Evolutionary conservation across 495 filamentous ascomycete genomes (phyloP), one percentile per base, ranked within the genome.

Genomic region (Clavariopsis aquatica): DNA sequence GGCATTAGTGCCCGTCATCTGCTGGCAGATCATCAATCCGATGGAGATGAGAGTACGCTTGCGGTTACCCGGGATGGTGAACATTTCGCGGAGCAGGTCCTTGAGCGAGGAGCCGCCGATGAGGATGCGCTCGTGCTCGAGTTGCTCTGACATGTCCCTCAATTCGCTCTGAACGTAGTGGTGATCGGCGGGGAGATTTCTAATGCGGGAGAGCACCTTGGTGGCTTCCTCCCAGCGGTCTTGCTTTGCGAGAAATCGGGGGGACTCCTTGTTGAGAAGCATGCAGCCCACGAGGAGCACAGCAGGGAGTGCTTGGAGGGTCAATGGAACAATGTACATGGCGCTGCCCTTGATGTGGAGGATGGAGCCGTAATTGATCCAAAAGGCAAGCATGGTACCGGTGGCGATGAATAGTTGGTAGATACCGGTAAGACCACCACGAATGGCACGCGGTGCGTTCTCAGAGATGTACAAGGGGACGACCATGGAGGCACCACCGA

Each of bases 51-150:
- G 73, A 0, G 79, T 84, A 7, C 86, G 81, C 64, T 87, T 87
- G 49, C 86, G 78, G 75, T 89, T 89, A 0, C 84, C 81, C 7
- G 77, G 74, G 62, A 91, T 85, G 17, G 80, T 77, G 84, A 87
- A 90, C 84, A 89, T 89, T 68, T 91, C 89, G 64, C 79, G 82
- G 73, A 86, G 82, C 28, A 90, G 76, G 60, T 86, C 83, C 85
- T 79, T 84, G 76, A 86, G 83, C 10, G 75, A 76, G 13, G 83
- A 81, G 12, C 87, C 87, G 27, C 81, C 83, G 38, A 87, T 77
- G n/a, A 87, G 74, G 6, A 79, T 77, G 13, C 84, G 82, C 70
- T 92, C 88, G 28, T 86, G 79, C 62, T 90, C 86, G n/a, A 92
- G 80, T 72, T 90, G 85, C 47, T 83, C 79, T 53, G 76, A 73